A percentile compares a stretch with the other conserved stretches of the same genome.
phyloP scores from a whole-genome alignment of 1,284 basidiomycete species.

The Fomitopsis schrenkii region DNA sequence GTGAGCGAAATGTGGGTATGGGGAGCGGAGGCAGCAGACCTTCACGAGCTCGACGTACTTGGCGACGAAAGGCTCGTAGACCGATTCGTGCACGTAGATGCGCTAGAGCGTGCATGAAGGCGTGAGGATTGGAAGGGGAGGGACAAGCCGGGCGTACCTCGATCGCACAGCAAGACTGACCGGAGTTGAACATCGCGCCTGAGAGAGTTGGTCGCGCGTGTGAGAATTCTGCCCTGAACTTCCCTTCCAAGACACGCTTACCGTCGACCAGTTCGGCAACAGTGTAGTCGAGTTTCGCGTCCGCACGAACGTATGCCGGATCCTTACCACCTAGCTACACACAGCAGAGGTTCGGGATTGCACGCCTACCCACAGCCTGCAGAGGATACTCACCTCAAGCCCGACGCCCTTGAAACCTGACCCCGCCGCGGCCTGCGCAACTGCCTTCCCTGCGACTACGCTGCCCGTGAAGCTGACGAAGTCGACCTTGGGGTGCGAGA shows the following conservation, averaged over 20 bases:
- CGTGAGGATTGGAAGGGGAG: not conserved
- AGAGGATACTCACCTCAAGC: constrained; percentile 52
- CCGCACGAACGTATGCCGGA: constrained; percentile 87
- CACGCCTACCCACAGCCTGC: not conserved
- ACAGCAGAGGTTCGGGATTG: not conserved
- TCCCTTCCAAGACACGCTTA: constrained; percentile 19
- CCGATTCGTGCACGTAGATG: constrained; percentile 86
- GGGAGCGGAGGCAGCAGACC: constrained; percentile 31
- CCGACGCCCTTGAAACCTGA: constrained; percentile 80
- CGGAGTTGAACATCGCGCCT: constrained; percentile 94
- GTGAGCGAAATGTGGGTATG: not conserved
- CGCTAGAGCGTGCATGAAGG: constrained; percentile 44
- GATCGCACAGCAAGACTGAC: constrained; percentile 87
- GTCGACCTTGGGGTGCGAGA: constrained; percentile 66
- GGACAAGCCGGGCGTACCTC: constrained; percentile 45
- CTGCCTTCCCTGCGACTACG: constrained; percentile 60
- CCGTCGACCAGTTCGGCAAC: constrained; percentile 89
- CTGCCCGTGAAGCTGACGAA: constrained; percentile 93
- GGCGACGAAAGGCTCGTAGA: constrained; percentile 82
- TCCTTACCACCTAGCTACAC: constrained; percentile 91
- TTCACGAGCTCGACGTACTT: constrained; percentile 73
- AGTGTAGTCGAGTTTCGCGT: constrained; percentile 83
- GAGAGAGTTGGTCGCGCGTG: not conserved
- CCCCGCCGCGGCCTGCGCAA: constrained; percentile 59
- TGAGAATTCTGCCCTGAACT: not conserved